Conservation (phyloP, 1,284 basidiomycete genomes). For the Trametes sp. region DNA sequence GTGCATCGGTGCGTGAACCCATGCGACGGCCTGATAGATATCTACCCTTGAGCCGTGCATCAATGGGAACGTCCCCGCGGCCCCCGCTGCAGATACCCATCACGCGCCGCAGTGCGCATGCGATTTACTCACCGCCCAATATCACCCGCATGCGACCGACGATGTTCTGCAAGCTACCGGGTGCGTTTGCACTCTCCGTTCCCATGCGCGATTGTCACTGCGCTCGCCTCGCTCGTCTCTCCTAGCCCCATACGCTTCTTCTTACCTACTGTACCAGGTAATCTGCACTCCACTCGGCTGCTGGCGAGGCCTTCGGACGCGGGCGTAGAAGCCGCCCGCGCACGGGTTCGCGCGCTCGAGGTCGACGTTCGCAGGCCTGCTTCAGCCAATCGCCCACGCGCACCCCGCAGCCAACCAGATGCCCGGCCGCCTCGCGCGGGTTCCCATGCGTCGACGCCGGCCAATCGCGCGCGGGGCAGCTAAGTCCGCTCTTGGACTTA, state of each 20-base stretch:
- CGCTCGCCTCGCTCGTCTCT: background rate
- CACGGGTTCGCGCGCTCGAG: conserved; percentile 3
- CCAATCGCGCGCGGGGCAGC: conserved; percentile 12
- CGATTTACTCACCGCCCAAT: conserved; percentile 5
- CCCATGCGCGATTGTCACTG: conserved; percentile 1
- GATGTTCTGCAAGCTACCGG: conserved; percentile 5
- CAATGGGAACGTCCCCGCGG: conserved; percentile 7
- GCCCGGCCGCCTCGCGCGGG: background rate
- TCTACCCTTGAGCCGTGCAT: background rate
- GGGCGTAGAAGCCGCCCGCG: background rate
- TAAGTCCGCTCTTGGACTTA: conserved; percentile 25
- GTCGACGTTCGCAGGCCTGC: background rate
- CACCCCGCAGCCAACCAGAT: conserved; percentile 5
- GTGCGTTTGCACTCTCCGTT: background rate
- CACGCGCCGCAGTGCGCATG: conserved; percentile 16
- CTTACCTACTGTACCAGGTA: background rate
- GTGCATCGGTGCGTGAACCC: background rate
- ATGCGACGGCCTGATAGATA: background rate
- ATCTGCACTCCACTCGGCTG: background rate
- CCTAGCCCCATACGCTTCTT: background rate
- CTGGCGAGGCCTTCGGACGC: background rate
- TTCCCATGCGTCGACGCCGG: conserved; percentile 7
- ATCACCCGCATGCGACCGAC: conserved; percentile 7
- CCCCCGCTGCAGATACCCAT: conserved; percentile 9
- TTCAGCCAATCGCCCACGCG: conserved; percentile 14